These are phyloP conservation scores for Tillandsia fasciculata DNA, from an alignment of 176 grass and related monocot genomes.

Conservation along the genomic window DNA sequence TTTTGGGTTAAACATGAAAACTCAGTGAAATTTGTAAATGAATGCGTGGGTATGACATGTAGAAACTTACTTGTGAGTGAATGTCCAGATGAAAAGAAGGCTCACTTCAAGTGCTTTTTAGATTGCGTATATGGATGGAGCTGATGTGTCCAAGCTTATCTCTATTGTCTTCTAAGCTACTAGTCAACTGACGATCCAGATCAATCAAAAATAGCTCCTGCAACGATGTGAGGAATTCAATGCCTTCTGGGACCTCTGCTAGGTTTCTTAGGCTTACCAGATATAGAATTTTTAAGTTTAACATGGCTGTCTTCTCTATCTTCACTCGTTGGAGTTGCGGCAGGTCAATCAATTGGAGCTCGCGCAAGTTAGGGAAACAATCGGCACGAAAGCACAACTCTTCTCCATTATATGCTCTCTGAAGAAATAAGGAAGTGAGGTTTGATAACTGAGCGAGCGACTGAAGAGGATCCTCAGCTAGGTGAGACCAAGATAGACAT, in stretches of 20 bases:
- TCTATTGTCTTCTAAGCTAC: too few relatives aligned
- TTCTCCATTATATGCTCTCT: constrained; percentile 16
- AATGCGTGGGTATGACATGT: too few relatives aligned
- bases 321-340: constrained; percentile 7
- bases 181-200: too few relatives aligned
- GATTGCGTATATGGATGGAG: too few relatives aligned
- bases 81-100: too few relatives aligned
- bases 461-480: constrained; percentile 16
- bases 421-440: constrained; percentile 14
- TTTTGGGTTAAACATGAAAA: too few relatives aligned
- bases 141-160: too few relatives aligned
- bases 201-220: background rate
- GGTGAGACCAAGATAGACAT: constrained; percentile 25
- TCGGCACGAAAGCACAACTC: constrained; percentile 12
- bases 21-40: too few relatives aligned
- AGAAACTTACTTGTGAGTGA: too few relatives aligned
- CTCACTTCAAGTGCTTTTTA: too few relatives aligned
- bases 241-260: constrained; percentile 11
- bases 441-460: constrained; percentile 22
- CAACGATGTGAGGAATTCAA: constrained; percentile 11
- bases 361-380: constrained; percentile 27
- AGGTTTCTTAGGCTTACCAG: constrained; percentile 4
- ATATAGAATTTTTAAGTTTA: constrained; percentile 3
- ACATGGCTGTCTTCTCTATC: constrained; percentile 16
- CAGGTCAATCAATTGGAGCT: constrained; percentile 1